Evolutionary conservation across 139 green algal species (phyloP), one percentile per base, ranked within the genome.

Genomic region (Ettlia oleoabundans): DNA sequence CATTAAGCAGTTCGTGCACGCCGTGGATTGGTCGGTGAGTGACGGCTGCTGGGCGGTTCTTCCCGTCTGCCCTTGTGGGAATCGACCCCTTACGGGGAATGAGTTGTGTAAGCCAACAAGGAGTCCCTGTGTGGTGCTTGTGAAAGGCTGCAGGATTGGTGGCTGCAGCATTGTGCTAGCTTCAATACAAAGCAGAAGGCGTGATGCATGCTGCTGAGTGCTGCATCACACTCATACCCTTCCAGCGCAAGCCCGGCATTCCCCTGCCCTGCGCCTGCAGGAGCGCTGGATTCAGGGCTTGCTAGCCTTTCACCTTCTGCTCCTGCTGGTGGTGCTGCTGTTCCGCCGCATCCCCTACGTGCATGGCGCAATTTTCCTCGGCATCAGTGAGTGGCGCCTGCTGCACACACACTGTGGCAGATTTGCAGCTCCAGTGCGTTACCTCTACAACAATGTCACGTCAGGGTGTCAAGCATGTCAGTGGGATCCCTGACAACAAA

Each of bases 21-120:
- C 87, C 35, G 87, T 91, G n/a, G 78, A 91, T 55, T 91, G 87
- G 87, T 81, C 68, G 82, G 87, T 88, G 58, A 65, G 77, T 22
- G 15, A 15, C 10, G 47, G 47, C 47, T 24, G 47, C 47, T 24
- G 47, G 10, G 47, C 47, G 47, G 13, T 58, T 15, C 10, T 24
- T 10, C 47, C 13, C 47, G 47, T 15, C 15, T 58, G 47, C 47
- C 10, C 10, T 15, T 58, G 47, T 58, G 10, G 10, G 47, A 15
- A 58, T 58, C 15, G 47, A 58, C 15, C 13, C n/a, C n/a, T 24
- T 58, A 58, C 47, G 47, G 47, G 10, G 47, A 24, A 58, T 58
- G 15, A 58, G 47, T 10, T 24, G 10, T 10, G 47, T 24, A 58
- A 58, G 47, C 13, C 47, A 58, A 10, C 15, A 58, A n/a, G n/a